These are phyloP conservation scores for Geotrichum siamense DNA, from an alignment of 1,139 yeast species.

Conservation along the genomic window DNA sequence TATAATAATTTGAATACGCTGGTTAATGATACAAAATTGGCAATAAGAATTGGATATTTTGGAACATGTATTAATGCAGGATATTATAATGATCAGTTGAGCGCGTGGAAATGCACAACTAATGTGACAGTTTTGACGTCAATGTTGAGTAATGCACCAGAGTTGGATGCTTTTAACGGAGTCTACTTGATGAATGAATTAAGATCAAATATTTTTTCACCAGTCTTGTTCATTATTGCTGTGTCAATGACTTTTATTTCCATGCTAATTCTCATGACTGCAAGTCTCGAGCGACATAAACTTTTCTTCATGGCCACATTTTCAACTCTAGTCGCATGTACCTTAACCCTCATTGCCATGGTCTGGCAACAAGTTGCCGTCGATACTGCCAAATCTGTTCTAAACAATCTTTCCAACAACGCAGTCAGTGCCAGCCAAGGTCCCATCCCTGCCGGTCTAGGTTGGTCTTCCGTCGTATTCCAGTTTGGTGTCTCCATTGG, in stretches of 20 bases:
- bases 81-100: conserved; percentile 10
- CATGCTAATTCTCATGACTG: conserved; percentile 11
- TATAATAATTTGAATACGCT: conserved; percentile 15
- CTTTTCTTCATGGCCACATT: conserved; percentile 20
- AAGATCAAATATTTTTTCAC: conserved; percentile 14
- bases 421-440: conserved; percentile 13
- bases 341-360: conserved; percentile 24
- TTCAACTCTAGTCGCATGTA: conserved; percentile 20
- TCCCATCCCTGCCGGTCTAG: conserved; percentile 16
- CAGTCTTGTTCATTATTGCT: conserved; percentile 13
- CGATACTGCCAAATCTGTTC: conserved; percentile 18
- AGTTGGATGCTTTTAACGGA: conserved; percentile 26
- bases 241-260: conserved; percentile 13
- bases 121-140: conserved; percentile 20
- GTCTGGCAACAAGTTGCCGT: conserved; percentile 28
- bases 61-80: conserved; percentile 25
- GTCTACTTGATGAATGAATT: conserved; percentile 19
- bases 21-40: conserved; percentile 19
- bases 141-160: conserved; percentile 16
- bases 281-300: conserved; percentile 4
- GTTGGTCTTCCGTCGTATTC: conserved; percentile 17
- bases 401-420: conserved; percentile 18
- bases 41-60: conserved; percentile 27
- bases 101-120: conserved; percentile 25
- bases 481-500: conserved; percentile 16